Conservation (phyloP, 805 yeast genomes). For the Lipomyces lipofer region DNA sequence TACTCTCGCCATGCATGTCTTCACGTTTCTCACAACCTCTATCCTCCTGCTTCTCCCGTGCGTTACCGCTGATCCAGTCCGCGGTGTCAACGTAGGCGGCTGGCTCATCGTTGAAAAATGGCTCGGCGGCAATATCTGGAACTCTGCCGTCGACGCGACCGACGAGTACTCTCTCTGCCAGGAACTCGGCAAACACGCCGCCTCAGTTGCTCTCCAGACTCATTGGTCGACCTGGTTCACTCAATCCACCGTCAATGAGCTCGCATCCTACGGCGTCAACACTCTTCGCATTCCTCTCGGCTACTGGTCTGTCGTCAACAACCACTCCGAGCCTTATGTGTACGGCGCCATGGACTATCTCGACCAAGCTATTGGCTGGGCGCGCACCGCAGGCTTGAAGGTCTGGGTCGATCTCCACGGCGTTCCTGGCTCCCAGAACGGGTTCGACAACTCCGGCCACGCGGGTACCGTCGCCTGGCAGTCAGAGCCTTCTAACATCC, state of each 20-base stretch:
- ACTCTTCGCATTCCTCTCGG: constrained; percentile 90
- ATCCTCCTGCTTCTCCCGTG: neutral
- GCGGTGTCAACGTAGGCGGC: constrained; percentile 74
- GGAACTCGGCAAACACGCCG: constrained; percentile 60
- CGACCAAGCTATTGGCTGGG: constrained; percentile 79
- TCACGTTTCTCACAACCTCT: neutral
- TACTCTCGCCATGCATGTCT: neutral
- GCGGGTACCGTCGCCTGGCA: constrained; percentile 64
- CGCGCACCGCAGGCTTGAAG: constrained; percentile 57
- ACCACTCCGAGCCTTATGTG: constrained; percentile 76
- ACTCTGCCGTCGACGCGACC: constrained; percentile 67
- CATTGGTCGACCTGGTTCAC: constrained; percentile 83
- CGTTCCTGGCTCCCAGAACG: constrained; percentile 96
- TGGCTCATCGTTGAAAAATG: constrained; percentile 75
- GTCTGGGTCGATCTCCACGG: constrained; percentile 95
- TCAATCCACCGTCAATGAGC: constrained; percentile 64
- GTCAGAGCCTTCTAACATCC: constrained; percentile 49
- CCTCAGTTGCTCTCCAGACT: constrained; percentile 50
- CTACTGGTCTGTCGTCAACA: constrained; percentile 77
- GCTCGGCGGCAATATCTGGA: constrained; percentile 55
- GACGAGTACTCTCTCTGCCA: constrained; percentile 77
- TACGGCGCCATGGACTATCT: constrained; percentile 74
- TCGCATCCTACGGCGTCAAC: constrained; percentile 66
- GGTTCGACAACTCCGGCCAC: constrained; percentile 90
- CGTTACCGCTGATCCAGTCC: constrained; percentile 10